A percentile compares a stretch with the other conserved stretches of the same genome.
Evolutionary conservation across 2,329 filamentous ascomycete species (phyloP).

Genomic region (Mariannaea sp.): DNA sequence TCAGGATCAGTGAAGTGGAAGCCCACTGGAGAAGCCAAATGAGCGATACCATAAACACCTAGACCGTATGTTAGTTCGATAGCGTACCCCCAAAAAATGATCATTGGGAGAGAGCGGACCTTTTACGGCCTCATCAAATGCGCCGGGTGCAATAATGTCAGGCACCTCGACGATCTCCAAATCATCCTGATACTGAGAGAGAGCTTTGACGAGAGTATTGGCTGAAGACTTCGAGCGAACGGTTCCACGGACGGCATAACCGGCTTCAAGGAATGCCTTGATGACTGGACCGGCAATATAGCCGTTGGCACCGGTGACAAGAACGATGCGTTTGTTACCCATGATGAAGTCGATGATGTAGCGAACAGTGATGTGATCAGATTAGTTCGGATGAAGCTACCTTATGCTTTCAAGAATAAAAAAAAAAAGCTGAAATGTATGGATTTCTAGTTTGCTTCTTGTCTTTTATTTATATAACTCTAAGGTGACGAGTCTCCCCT

Average conservation of each 20-base stretch:
- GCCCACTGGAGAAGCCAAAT: conserved; percentile 30
- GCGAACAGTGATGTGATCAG: not conserved
- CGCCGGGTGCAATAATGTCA: conserved; percentile 41
- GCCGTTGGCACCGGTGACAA: conserved; percentile 48
- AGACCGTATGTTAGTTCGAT: not conserved
- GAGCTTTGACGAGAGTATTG: conserved; percentile 21
- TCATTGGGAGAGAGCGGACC: conserved; percentile 28
- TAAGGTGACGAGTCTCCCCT: no score
- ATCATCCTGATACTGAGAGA: conserved; percentile 29
- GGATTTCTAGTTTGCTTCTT: no score
- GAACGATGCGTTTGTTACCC: conserved; percentile 34
- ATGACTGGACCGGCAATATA: conserved; percentile 47
- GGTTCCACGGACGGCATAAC: conserved; percentile 46
- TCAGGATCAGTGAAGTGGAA: conserved; percentile 30
- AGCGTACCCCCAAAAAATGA: no score
- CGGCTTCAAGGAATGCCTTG: conserved; percentile 43
- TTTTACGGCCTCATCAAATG: conserved; percentile 44
- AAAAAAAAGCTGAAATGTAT: no score
- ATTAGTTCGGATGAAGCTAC: no score
- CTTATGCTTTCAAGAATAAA: no score
- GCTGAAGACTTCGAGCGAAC: conserved; percentile 40
- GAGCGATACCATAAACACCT: conserved; percentile 32
- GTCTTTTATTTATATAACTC: no score
- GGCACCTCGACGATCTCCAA: conserved; percentile 39
- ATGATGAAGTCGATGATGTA: conserved; percentile 24